phyloP scores from a whole-genome alignment of 352 stramenopile genomes.

The Achlya hypogyna region DNA sequence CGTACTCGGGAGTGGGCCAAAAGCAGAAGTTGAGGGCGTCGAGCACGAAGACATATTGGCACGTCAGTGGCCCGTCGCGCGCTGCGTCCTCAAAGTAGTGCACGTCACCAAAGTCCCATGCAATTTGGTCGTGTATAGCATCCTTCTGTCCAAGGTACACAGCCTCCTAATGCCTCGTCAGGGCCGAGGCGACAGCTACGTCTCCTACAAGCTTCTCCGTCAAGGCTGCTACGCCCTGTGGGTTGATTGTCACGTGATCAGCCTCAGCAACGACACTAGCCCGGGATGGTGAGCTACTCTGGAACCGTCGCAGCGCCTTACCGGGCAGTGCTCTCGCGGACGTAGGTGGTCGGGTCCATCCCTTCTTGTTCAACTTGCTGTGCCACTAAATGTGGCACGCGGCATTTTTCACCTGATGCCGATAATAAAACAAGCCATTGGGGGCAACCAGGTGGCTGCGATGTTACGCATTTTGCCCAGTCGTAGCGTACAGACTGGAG shows the following conservation, averaged over 20 bases:
- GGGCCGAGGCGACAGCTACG: background rate
- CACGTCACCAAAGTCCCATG: conserved; percentile 71
- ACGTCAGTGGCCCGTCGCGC: conserved; percentile 59
- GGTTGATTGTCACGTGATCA: conserved; percentile 33
- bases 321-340: conserved; percentile 42
- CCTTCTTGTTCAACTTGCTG: background rate
- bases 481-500: too few species aligned
- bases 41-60: conserved; percentile 82
- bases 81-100: conserved; percentile 74
- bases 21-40: conserved; percentile 89
- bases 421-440: too few species aligned
- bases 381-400: background rate
- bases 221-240: conserved; percentile 25
- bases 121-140: conserved; percentile 29
- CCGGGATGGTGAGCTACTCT: too few species aligned
- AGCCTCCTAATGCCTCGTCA: background rate
- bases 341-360: conserved; percentile 48
- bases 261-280: conserved; percentile 28
- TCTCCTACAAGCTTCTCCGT: conserved; percentile 37
- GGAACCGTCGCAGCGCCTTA: background rate
- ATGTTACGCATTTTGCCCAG: too few species aligned
- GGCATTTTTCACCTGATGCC: too few species aligned
- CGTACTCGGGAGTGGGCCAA: conserved; percentile 68
- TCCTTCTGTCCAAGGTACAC: conserved; percentile 25
- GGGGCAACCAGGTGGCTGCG: too few species aligned